phyloP scores from a whole-genome alignment of 768 basidiomycete species.

The Peribolospora kevripleyi region DNA sequence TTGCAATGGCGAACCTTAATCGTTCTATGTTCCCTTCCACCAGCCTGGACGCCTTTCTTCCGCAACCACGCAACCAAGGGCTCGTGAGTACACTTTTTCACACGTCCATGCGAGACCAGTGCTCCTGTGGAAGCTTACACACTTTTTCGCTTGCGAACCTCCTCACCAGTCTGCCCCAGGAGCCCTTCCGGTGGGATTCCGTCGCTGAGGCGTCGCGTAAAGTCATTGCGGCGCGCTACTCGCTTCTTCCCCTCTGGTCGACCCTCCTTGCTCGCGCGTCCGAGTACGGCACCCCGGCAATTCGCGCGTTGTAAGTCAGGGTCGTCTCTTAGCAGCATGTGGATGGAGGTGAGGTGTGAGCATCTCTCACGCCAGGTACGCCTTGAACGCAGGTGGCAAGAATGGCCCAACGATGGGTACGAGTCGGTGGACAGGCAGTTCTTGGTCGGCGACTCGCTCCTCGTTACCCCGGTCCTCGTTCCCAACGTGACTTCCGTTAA shows the following conservation, averaged over 20 bases:
- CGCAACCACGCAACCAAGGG: slow-evolving; percentile 34
- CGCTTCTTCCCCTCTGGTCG: slow-evolving; percentile 58
- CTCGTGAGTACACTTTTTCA: neutral
- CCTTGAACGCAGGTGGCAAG: too few species aligned
- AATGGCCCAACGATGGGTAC: too few species aligned
- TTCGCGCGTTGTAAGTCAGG: slow-evolving; percentile 27
- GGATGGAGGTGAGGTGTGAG: neutral
- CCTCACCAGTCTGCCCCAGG: slow-evolving; percentile 42
- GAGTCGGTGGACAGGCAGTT: slow-evolving; percentile 38
- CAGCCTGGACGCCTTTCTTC: slow-evolving; percentile 60
- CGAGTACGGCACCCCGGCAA: slow-evolving; percentile 37
- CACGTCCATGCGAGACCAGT: too few species aligned
- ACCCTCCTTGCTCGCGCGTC: slow-evolving; percentile 49
- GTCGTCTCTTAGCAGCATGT: neutral
- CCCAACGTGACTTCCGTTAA: slow-evolving; percentile 44
- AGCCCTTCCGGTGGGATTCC: slow-evolving; percentile 58
- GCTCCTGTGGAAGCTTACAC: too few species aligned
- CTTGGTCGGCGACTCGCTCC: slow-evolving; percentile 41
- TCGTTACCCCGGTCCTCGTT: slow-evolving; percentile 48
- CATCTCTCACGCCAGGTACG: too few species aligned
- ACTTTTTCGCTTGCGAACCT: slow-evolving; percentile 21
- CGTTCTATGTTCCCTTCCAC: slow-evolving; percentile 2
- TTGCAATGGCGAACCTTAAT: too few species aligned
- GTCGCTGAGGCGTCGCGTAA: slow-evolving; percentile 48
- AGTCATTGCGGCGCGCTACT: slow-evolving; percentile 46